Conservation (phyloP, 306 rosid genomes). For the Acacia crassicarpa region DNA sequence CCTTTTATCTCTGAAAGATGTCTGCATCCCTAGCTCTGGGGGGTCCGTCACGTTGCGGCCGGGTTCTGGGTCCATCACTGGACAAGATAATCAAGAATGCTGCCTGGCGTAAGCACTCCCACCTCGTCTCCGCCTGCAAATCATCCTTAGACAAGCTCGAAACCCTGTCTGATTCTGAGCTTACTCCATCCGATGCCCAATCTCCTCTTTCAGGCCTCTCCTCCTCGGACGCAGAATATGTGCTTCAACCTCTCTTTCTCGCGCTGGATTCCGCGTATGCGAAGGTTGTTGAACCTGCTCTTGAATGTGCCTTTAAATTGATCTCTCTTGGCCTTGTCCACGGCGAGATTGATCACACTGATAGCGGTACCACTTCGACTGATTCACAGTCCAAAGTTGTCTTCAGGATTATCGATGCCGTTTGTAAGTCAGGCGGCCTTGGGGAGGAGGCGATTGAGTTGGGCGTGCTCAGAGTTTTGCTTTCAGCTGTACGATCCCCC, state of each 20-base stretch:
- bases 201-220: conserved; percentile 71
- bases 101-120: conserved; percentile 98
- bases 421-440: conserved; percentile 75
- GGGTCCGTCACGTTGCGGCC: conserved; percentile 87
- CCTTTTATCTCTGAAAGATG: conserved; percentile 44
- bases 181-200: conserved; percentile 36
- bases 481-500: conserved; percentile 83
- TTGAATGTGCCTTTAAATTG: conserved; percentile 86
- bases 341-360: conserved; percentile 76
- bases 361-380: conserved; percentile 16
- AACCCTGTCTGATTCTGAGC: conserved; percentile 62
- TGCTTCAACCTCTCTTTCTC: conserved; percentile 72
- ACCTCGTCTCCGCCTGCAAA: conserved; percentile 88
- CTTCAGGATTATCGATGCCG: conserved; percentile 68
- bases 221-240: conserved; percentile 64
- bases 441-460: conserved; percentile 88
- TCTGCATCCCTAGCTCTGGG: conserved; percentile 91
- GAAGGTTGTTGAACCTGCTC: conserved; percentile 95
- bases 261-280: conserved; percentile 79
- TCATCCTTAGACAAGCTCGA: conserved; percentile 90
- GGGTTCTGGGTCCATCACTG: conserved; percentile 83
- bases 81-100: conserved; percentile 97
- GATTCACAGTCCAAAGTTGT: conserved; percentile 33
- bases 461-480: conserved; percentile 75
- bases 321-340: conserved; percentile 77